Evolutionary conservation across 2,329 filamentous ascomycete species (phyloP).

Genomic region (Colletotrichum horii): DNA sequence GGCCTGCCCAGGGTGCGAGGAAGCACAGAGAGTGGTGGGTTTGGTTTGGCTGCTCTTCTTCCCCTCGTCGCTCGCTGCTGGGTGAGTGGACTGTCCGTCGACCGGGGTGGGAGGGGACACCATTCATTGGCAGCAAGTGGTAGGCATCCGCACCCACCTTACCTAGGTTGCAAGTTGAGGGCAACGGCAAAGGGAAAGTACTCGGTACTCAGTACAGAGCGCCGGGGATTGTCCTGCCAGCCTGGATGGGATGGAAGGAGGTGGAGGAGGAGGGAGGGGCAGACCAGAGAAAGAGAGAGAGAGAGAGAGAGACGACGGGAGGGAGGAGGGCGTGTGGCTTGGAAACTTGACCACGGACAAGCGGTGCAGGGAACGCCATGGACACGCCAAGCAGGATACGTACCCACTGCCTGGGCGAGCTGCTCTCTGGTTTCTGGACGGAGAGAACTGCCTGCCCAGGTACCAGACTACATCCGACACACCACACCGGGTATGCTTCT

Average conservation of each 20-base stretch:
- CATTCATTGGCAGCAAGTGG: background rate
- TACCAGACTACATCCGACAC: background rate
- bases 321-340: background rate
- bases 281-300: background rate
- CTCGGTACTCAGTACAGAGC: background rate
- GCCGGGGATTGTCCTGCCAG: background rate
- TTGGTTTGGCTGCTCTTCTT: background rate
- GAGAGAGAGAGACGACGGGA: background rate
- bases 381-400: background rate
- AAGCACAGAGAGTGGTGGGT: conserved; percentile 16
- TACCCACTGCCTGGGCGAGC: background rate
- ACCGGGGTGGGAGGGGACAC: conserved; percentile 1
- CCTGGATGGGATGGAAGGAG: conserved; percentile 6
- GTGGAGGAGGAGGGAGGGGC: background rate
- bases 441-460: background rate
- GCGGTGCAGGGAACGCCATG: background rate
- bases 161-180: background rate
- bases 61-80: background rate
- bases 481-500: background rate
- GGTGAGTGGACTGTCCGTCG: conserved; percentile 14
- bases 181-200: background rate
- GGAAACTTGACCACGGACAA: background rate
- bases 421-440: background rate
- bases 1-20: conserved; percentile 1
- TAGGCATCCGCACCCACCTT: background rate